These are phyloP conservation scores for Alternaria burnsii DNA, from an alignment of 2,329 filamentous ascomycete species.

Conservation along the genomic window DNA sequence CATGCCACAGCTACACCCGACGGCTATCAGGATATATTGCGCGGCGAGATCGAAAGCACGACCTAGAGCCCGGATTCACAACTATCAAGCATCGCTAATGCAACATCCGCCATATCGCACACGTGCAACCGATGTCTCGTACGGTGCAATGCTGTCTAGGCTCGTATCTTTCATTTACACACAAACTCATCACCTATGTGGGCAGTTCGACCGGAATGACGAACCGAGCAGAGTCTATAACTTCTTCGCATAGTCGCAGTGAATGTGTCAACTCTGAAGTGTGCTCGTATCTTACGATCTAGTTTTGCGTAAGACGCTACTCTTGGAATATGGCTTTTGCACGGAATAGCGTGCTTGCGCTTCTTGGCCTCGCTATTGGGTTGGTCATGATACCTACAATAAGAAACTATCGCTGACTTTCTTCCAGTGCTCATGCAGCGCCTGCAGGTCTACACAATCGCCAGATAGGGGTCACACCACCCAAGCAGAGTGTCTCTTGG, in stretches of 20 bases:
- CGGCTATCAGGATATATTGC: slow-evolving; percentile 31
- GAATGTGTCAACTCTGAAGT: slow-evolving; percentile 14
- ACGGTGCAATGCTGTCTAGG: slow-evolving; percentile 24
- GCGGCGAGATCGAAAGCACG: slow-evolving; percentile 25
- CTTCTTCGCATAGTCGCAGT: slow-evolving; percentile 18
- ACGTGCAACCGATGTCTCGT: slow-evolving; percentile 30
- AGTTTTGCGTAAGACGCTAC: slow-evolving; percentile 1
- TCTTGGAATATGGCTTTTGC: slow-evolving; percentile 34
- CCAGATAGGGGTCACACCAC: slow-evolving; percentile 27
- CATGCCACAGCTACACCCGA: slow-evolving; percentile 31
- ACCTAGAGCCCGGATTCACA: slow-evolving; percentile 39
- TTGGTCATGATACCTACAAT: slow-evolving; percentile 15
- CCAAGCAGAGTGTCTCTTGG: slow-evolving; percentile 29
- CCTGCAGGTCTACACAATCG: slow-evolving; percentile 29
- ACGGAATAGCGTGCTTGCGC: slow-evolving; percentile 32
- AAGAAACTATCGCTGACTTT: slow-evolving; percentile 10
- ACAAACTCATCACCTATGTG: slow-evolving; percentile 32
- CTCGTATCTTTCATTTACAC: slow-evolving; percentile 48
- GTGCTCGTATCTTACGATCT: slow-evolving; percentile 9
- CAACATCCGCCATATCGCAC: slow-evolving; percentile 26
- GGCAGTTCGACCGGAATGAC: slow-evolving; percentile 24
- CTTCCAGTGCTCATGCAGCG: slow-evolving; percentile 28
- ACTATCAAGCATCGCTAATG: slow-evolving; percentile 28
- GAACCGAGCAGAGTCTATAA: slow-evolving; percentile 37
- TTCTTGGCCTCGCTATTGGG: slow-evolving; percentile 40